These are phyloP conservation scores for Daldinia eschscholtzii DNA, from an alignment of 2,329 filamentous ascomycete species.

Conservation along the genomic window DNA sequence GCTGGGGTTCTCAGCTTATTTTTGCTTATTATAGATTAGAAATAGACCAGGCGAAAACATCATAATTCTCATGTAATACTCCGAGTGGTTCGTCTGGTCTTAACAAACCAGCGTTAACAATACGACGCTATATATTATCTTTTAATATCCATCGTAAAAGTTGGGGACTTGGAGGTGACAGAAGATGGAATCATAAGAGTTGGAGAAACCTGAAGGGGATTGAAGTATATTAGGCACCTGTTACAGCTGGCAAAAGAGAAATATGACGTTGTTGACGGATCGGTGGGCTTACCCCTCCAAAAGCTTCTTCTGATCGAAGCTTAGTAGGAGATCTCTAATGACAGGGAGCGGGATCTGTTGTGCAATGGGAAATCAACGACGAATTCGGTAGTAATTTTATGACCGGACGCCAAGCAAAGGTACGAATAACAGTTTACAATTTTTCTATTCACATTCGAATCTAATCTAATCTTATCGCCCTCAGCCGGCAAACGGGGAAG, in stretches of 20 bases:
- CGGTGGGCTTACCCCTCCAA: constrained; percentile 22
- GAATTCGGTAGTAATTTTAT: constrained; percentile 5
- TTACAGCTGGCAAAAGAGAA: constrained; percentile 5
- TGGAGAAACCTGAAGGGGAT: constrained; percentile 29
- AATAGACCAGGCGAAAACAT: constrained; percentile 20
- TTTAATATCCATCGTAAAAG: constrained; percentile 7
- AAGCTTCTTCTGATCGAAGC: constrained; percentile 16
- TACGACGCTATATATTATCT: constrained; percentile 4
- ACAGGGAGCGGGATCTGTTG: not conserved
- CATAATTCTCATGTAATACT: constrained; percentile 45
- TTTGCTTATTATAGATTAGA: constrained; percentile 40
- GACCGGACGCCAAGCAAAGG: not conserved
- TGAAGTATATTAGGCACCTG: not conserved
- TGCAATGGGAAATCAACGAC: not conserved
- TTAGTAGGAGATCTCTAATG: constrained; percentile 16
- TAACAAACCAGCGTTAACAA: constrained; percentile 18
- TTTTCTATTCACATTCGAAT: not conserved
- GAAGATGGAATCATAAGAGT: constrained; percentile 5
- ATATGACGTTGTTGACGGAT: constrained; percentile 30
- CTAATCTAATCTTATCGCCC: constrained; percentile 14
- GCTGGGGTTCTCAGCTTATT: not conserved
- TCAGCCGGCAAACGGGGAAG: not conserved
- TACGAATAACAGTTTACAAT: not conserved
- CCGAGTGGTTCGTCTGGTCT: constrained; percentile 20
- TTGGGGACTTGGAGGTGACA: constrained; percentile 9